Evolutionary conservation across 1,284 basidiomycete genomes (phyloP).

Genomic region (Peniophora sp.): DNA sequence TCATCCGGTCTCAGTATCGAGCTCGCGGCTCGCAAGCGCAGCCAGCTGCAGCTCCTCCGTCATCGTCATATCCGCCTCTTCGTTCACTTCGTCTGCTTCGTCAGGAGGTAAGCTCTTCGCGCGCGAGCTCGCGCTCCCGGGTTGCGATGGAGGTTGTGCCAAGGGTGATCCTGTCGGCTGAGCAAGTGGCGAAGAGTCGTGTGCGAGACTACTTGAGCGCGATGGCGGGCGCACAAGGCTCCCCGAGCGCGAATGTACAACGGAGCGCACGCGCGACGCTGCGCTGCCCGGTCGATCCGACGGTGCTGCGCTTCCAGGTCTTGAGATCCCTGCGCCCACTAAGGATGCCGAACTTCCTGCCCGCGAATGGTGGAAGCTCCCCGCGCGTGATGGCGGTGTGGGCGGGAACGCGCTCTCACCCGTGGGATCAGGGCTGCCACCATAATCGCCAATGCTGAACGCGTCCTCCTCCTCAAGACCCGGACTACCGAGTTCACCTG

Average conservation of each 20-base stretch:
- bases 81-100: background rate
- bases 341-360: conserved; percentile 1
- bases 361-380: too few relatives aligned
- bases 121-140: background rate
- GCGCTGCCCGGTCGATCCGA: too few relatives aligned
- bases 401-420: too few relatives aligned
- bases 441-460: too few relatives aligned
- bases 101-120: background rate
- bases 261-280: too few relatives aligned
- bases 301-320: background rate
- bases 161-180: background rate
- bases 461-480: background rate
- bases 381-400: too few relatives aligned
- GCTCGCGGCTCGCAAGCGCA: background rate
- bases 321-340: background rate
- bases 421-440: too few relatives aligned
- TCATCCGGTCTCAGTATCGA: background rate
- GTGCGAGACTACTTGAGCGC: too few relatives aligned
- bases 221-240: too few relatives aligned
- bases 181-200: too few relatives aligned
- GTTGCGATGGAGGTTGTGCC: background rate
- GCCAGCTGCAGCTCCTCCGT: conserved; percentile 1
- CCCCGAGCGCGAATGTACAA: too few relatives aligned
- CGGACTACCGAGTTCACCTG: conserved; percentile 6
- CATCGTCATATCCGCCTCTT: background rate